These are phyloP conservation scores for Luvunga scandens DNA, from an alignment of 345 rosid genomes.

Conservation along the genomic window DNA sequence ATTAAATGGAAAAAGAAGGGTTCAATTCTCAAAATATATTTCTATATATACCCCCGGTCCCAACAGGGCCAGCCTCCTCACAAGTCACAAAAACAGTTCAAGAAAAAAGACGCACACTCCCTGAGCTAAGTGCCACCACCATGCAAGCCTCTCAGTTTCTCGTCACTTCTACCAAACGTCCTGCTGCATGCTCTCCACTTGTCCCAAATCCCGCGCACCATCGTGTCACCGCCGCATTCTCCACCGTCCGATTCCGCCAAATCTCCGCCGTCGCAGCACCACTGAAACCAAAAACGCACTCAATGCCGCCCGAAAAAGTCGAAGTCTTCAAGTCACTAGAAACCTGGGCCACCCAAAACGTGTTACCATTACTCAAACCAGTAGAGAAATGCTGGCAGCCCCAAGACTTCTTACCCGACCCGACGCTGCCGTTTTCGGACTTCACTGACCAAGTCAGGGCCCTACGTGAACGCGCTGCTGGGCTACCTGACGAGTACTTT, in stretches of 20 bases:
- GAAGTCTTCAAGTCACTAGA: conserved; percentile 69
- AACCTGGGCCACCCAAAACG: conserved; percentile 47
- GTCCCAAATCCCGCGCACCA: conserved; percentile 1
- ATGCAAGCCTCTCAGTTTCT: conserved; percentile 42
- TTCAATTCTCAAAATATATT: no score
- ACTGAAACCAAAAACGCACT: conserved; percentile 35
- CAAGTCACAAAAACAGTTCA: not conserved
- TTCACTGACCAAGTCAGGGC: conserved; percentile 55
- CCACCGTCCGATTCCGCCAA: conserved; percentile 5
- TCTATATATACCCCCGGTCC: no score
- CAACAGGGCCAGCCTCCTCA: not conserved
- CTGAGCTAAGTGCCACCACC: not conserved
- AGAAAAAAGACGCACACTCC: not conserved
- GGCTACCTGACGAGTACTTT: conserved; percentile 63
- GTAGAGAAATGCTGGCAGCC: conserved; percentile 79
- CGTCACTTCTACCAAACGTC: not conserved
- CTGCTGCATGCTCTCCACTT: conserved; percentile 6
- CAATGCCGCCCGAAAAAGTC: conserved; percentile 60
- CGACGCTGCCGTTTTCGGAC: conserved; percentile 34
- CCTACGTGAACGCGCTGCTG: conserved; percentile 51
- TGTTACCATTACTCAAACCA: conserved; percentile 66
- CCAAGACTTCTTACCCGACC: conserved; percentile 50
- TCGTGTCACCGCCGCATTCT: not conserved
- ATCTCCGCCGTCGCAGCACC: conserved; percentile 39
- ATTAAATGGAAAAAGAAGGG: no score